These are phyloP conservation scores for Metarhizium sp. DNA, from an alignment of 2,329 filamentous ascomycete genomes.

Conservation along the genomic window DNA sequence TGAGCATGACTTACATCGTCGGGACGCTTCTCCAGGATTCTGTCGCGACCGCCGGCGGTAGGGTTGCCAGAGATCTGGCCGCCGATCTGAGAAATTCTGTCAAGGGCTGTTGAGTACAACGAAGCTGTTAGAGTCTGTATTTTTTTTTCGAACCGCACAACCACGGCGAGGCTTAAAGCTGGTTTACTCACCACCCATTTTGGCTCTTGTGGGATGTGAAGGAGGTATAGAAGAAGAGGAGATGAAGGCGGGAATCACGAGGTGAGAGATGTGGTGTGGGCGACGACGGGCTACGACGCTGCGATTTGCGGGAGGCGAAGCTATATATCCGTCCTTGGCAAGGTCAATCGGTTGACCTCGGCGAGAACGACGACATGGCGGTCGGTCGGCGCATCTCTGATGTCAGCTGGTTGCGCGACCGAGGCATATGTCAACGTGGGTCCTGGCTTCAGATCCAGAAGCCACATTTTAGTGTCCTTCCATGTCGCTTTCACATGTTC, in stretches of 20 bases:
- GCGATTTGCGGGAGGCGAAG: slow-evolving; percentile 4
- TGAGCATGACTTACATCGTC: slow-evolving; percentile 46
- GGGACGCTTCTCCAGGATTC: slow-evolving; percentile 54
- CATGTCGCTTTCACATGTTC: slow-evolving; percentile 20
- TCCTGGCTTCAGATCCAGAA: background rate
- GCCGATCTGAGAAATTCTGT: slow-evolving; percentile 50
- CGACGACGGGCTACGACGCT: background rate
- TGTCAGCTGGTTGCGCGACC: slow-evolving; percentile 5
- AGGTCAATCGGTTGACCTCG: slow-evolving; percentile 4
- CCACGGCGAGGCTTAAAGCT: background rate
- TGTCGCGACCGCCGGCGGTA: slow-evolving; percentile 39
- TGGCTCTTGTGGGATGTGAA: slow-evolving; percentile 9
- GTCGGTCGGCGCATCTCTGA: background rate
- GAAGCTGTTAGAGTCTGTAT: background rate
- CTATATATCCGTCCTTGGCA: slow-evolving; percentile 1
- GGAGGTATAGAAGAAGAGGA: background rate
- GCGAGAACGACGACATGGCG: background rate
- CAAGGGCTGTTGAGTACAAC: slow-evolving; percentile 34
- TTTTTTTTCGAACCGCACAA: background rate
- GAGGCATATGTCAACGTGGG: slow-evolving; percentile 8
- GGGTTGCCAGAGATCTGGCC: slow-evolving; percentile 55
- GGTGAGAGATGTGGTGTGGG: background rate
- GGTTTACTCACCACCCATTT: slow-evolving; percentile 27
- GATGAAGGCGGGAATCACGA: background rate
- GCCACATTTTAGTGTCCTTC: slow-evolving; percentile 10